A percentile compares a stretch with the other conserved stretches of the same genome.
These are phyloP conservation scores for Podospora conica DNA, from an alignment of 495 filamentous ascomycete species.

Conservation along the genomic window DNA sequence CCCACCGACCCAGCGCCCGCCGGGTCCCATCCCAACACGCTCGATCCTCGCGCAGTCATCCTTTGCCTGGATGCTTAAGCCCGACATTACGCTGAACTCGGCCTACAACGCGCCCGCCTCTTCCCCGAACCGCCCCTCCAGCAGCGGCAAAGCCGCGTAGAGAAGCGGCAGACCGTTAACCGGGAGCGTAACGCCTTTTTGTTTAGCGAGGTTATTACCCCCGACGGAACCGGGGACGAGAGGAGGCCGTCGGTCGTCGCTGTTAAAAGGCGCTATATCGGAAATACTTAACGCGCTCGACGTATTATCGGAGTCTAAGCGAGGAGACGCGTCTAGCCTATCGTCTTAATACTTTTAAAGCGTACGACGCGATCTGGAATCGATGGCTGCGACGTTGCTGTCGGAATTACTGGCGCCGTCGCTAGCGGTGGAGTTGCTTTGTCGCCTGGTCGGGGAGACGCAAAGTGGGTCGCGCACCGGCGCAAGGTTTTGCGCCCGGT, in stretches of 20 bases:
- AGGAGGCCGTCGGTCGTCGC: constrained; percentile 22
- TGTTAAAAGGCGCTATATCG: no score
- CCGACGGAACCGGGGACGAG: constrained; percentile 18
- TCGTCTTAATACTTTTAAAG: no score
- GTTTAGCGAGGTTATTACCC: constrained; percentile 44
- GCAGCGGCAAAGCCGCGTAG: constrained; percentile 13
- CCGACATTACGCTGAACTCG: constrained; percentile 29
- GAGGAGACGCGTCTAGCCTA: no score
- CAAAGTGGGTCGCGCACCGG: no score
- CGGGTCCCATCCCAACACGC: constrained; percentile 48
- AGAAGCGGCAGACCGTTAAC: constrained; percentile 37
- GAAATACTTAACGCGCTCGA: no score
- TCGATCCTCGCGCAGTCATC: constrained; percentile 74
- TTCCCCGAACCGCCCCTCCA: constrained; percentile 14
- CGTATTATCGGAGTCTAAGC: no score
- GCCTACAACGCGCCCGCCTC: constrained; percentile 6
- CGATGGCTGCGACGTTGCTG: no score
- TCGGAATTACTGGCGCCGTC: no score
- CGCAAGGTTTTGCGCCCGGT: no score
- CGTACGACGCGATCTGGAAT: no score
- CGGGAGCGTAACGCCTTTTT: constrained; percentile 51
- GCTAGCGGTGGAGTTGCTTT: no score
- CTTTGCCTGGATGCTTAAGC: constrained; percentile 91
- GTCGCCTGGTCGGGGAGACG: no score
- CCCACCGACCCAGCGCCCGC: constrained; percentile 10